phyloP scores from a whole-genome alignment of 768 basidiomycete genomes.

The Lactarius indigo region DNA sequence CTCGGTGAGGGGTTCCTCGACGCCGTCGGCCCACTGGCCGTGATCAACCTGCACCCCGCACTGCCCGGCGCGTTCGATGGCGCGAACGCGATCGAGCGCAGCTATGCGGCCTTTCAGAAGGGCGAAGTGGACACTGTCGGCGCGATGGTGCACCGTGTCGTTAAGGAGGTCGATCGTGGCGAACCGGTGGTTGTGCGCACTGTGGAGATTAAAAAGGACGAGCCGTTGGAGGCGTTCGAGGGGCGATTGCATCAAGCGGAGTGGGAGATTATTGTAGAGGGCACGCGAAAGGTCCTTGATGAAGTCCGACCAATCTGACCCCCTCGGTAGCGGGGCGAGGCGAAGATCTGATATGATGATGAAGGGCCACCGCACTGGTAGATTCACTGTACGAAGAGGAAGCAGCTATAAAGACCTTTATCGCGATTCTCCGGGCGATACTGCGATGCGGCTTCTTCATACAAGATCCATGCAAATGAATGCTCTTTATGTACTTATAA shows the following conservation, averaged over 20 bases:
- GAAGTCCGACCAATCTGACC: constrained; percentile 33
- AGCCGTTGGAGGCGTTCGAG: constrained; percentile 69
- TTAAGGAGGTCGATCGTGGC: constrained; percentile 90
- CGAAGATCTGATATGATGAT: constrained; percentile 10
- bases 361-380: constrained; percentile 6
- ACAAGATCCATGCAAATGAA: background rate
- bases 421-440: constrained; percentile 1
- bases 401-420: background rate
- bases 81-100: constrained; percentile 83
- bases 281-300: constrained; percentile 65
- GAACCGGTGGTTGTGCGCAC: constrained; percentile 81
- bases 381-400: constrained; percentile 4
- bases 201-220: constrained; percentile 68
- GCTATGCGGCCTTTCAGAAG: constrained; percentile 82
- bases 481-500: background rate
- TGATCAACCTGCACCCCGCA: constrained; percentile 97
- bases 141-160: constrained; percentile 91
- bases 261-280: constrained; percentile 90
- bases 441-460: background rate
- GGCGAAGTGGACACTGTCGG: constrained; percentile 79
- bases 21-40: constrained; percentile 62
- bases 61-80: constrained; percentile 96
- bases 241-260: constrained; percentile 76
- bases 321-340: background rate
- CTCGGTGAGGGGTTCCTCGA: constrained; percentile 79